These are phyloP conservation scores for Blastomyces percursus DNA, from an alignment of 2,329 filamentous ascomycete species.

Conservation along the genomic window DNA sequence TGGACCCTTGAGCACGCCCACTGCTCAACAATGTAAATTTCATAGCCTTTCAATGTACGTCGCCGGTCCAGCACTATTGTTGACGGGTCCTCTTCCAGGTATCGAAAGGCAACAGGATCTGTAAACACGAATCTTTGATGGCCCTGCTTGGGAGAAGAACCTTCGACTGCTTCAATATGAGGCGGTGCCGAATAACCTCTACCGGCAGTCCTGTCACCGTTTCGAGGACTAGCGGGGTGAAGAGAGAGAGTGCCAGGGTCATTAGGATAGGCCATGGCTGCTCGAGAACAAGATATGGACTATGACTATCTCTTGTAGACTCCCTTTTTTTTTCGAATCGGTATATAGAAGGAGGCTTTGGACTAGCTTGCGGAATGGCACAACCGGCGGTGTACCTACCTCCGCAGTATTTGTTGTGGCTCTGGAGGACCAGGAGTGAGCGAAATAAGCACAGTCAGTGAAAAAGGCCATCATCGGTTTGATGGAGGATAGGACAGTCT, in stretches of 20 bases:
- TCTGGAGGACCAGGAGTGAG: neutral
- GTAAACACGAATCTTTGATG: slow-evolving; percentile 53
- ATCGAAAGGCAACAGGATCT: slow-evolving; percentile 56
- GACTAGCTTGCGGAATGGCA: neutral
- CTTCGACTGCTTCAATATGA: slow-evolving; percentile 13
- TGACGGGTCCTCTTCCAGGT: slow-evolving; percentile 73
- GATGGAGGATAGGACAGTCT: neutral
- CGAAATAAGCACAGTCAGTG: neutral
- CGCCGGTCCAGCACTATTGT: slow-evolving; percentile 65
- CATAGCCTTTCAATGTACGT: slow-evolving; percentile 65
- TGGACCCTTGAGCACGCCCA: slow-evolving; percentile 90
- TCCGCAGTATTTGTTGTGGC: neutral
- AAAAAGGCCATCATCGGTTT: slow-evolving; percentile 1
- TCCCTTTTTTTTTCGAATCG: neutral
- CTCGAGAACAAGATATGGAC: neutral
- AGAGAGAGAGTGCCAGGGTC: neutral
- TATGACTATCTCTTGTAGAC: neutral
- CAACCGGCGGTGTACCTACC: neutral
- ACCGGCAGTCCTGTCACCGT: neutral
- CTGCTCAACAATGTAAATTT: slow-evolving; percentile 90
- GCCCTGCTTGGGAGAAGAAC: slow-evolving; percentile 19
- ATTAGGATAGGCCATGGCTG: slow-evolving; percentile 3
- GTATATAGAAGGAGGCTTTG: neutral
- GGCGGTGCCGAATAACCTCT: slow-evolving; percentile 17
- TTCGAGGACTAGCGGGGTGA: neutral